Base-by-base conservation (phyloP, 129 eudicot species). In the Cynara cardunculus region DNA sequence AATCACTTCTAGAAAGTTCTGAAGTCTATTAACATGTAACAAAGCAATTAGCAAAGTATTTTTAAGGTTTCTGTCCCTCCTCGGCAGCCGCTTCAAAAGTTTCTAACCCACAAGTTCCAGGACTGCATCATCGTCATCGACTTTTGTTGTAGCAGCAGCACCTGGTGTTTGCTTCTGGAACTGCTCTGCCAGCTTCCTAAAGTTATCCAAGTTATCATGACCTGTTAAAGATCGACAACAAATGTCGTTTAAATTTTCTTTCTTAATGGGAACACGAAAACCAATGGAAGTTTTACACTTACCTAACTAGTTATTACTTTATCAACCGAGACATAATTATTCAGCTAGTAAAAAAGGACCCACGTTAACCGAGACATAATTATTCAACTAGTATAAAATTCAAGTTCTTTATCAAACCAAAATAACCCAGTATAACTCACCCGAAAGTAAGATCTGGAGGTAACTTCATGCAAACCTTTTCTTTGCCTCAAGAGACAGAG, bases 41-140 rank as follows among this genome's bases (percentile, higher is more conserved):
- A 35, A 3, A 72, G 21, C 77, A 9, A 71, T 21, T n/a, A n/a
- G 68, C 4, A 61, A 61, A 6, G n/a, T 16, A 32, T 78, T 71
- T 71, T 69, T 86, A 86, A 14, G 87, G 84, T 64, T 89, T 69
- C 8, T 85, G 76, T 1, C 73, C 88, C 85, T 90, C 94, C 82
- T 87, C 90, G 2, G 97, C 91, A 22, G 88, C 89, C 71, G 94
- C 89, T 85, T 92, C 95, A 77, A 87, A 92, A 59, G 91, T 92
- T 82, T 92, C 91, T n/a, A n/a, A 59, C 93, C 92, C 24, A 90
- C 93, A 71, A 87, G 95, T 41, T 88, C 93, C 10, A 94, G 97
- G 25, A 90, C 97, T 13, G 90, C 95, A 69, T 90, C 88, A 30
- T 92, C 97, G 22, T 89, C 97, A 1, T 89, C 90, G 1, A 78